Evolutionary conservation across 2,329 filamentous ascomycete species (phyloP).

Genomic region (Ophiobolus disseminans): DNA sequence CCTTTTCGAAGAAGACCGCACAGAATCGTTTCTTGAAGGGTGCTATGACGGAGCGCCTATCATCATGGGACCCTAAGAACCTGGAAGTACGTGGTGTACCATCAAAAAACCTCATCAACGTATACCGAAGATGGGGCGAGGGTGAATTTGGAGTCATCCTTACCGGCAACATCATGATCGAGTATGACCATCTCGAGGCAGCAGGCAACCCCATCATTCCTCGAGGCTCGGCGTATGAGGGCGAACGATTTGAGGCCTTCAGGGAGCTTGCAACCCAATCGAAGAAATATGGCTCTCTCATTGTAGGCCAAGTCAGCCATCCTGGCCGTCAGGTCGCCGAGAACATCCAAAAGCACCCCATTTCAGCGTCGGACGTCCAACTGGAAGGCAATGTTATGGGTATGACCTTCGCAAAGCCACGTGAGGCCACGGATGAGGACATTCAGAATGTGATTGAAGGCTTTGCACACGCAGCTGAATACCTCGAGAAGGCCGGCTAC

Average conservation of each 20-base stretch:
- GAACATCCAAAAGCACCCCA: slow-evolving; percentile 56
- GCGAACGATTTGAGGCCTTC: slow-evolving; percentile 67
- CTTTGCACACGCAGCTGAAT: slow-evolving; percentile 69
- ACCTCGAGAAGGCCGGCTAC: slow-evolving; percentile 67
- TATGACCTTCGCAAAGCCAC: slow-evolving; percentile 62
- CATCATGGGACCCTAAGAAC: slow-evolving; percentile 65
- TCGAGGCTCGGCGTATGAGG: slow-evolving; percentile 57
- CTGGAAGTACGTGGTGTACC: slow-evolving; percentile 62
- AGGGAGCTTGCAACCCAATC: slow-evolving; percentile 61
- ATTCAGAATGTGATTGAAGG: slow-evolving; percentile 64
- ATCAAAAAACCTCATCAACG: slow-evolving; percentile 63
- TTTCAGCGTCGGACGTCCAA: slow-evolving; percentile 58
- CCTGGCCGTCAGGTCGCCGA: slow-evolving; percentile 64
- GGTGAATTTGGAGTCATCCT: slow-evolving; percentile 57
- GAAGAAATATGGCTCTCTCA: slow-evolving; percentile 65
- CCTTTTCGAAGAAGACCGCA: slow-evolving; percentile 61
- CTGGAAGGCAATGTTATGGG: slow-evolving; percentile 46
- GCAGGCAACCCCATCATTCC: slow-evolving; percentile 68
- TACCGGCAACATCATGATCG: slow-evolving; percentile 70
- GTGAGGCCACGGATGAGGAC: slow-evolving; percentile 61
- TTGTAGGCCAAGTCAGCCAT: slow-evolving; percentile 69
- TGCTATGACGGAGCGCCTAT: slow-evolving; percentile 70
- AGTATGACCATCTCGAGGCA: slow-evolving; percentile 65
- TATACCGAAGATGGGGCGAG: slow-evolving; percentile 61
- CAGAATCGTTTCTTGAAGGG: slow-evolving; percentile 72